phyloP scores from a whole-genome alignment of 164 flowering plant genomes.

The Aristolochia contorta region DNA sequence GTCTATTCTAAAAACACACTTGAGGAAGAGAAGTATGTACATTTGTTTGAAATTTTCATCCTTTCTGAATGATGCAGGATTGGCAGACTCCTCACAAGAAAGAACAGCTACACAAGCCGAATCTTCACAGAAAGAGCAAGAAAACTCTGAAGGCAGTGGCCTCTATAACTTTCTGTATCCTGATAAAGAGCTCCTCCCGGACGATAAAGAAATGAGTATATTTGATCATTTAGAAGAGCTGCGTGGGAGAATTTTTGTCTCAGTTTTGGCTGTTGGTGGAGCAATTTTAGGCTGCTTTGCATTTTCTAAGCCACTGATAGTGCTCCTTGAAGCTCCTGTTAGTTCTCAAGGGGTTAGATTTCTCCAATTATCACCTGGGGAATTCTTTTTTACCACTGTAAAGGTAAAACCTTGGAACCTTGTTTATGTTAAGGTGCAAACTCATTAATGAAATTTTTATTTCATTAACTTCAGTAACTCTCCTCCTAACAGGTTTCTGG shows the following conservation, averaged over 20 bases:
- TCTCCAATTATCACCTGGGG: conserved; percentile 93
- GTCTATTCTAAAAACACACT: no score
- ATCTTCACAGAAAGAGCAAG: conserved; percentile 14
- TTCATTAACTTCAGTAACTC: no score
- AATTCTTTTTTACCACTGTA: conserved; percentile 92
- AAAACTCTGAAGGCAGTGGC: conserved; percentile 29
- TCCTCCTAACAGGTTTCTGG: conserved; percentile 71
- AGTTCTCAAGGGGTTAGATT: conserved; percentile 77
- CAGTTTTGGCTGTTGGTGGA: conserved; percentile 90
- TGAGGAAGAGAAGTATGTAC: no score
- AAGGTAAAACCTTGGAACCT: conserved; percentile 39
- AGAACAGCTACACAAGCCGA: conserved; percentile 21
- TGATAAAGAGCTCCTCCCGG: conserved; percentile 82
- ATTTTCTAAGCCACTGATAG: conserved; percentile 70
- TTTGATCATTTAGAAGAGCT: conserved; percentile 96
- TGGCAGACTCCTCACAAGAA: conserved; percentile 18
- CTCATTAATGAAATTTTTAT: not conserved
- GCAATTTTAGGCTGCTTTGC: conserved; percentile 89
- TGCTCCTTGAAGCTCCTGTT: conserved; percentile 80
- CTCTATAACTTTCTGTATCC: conserved; percentile 81
- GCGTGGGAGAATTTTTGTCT: conserved; percentile 71
- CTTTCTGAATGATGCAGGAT: not conserved
- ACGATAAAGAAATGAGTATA: conserved; percentile 88
- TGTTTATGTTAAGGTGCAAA: not conserved
- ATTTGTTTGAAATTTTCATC: no score